Conservation (phyloP, 2,329 filamentous ascomycete species). For the Sodiomyces alkalinus region DNA sequence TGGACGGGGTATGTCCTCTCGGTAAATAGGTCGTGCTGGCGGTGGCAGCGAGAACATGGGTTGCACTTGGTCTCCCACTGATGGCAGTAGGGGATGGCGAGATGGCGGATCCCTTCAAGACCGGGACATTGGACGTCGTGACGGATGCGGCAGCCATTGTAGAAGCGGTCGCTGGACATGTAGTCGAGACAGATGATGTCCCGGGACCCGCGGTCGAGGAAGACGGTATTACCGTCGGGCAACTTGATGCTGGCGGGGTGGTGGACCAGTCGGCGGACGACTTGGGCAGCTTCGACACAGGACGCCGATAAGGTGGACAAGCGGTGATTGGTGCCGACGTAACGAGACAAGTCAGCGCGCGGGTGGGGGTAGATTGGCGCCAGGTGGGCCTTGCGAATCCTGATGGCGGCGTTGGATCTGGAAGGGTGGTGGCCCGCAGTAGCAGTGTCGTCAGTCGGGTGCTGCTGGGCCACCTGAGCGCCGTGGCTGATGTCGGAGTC, state of each 20-base stretch:
- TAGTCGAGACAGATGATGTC: slow-evolving; percentile 21
- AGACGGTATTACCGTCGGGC: slow-evolving; percentile 12
- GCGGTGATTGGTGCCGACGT: slow-evolving; percentile 12
- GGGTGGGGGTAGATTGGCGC: slow-evolving; percentile 13
- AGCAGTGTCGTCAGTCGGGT: slow-evolving; percentile 12
- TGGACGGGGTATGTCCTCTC: slow-evolving; percentile 20
- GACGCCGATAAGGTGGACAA: slow-evolving; percentile 4
- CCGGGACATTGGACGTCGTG: slow-evolving; percentile 13
- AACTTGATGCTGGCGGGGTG: slow-evolving; percentile 11
- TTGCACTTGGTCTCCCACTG: slow-evolving; percentile 18
- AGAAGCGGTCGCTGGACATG: slow-evolving; percentile 13
- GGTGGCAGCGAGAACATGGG: slow-evolving; percentile 19
- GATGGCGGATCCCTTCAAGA: slow-evolving; percentile 18
- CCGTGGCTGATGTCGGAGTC: slow-evolving; percentile 5
- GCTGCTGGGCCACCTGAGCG: slow-evolving; percentile 8
- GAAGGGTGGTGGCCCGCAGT: too few relatives aligned
- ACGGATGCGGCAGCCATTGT: slow-evolving; percentile 12
- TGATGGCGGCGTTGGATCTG: too few relatives aligned
- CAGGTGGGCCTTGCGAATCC: slow-evolving; percentile 7
- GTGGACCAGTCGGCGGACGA: slow-evolving; percentile 2
- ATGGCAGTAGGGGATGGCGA: slow-evolving; percentile 26
- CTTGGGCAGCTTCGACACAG: slow-evolving; percentile 4
- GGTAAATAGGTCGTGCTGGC: slow-evolving; percentile 12
- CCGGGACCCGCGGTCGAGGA: slow-evolving; percentile 6
- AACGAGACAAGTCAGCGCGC: slow-evolving; percentile 18